Evolutionary conservation across 2,329 filamentous ascomycete genomes (phyloP).

Genomic region (Parastagonospora avenae): DNA sequence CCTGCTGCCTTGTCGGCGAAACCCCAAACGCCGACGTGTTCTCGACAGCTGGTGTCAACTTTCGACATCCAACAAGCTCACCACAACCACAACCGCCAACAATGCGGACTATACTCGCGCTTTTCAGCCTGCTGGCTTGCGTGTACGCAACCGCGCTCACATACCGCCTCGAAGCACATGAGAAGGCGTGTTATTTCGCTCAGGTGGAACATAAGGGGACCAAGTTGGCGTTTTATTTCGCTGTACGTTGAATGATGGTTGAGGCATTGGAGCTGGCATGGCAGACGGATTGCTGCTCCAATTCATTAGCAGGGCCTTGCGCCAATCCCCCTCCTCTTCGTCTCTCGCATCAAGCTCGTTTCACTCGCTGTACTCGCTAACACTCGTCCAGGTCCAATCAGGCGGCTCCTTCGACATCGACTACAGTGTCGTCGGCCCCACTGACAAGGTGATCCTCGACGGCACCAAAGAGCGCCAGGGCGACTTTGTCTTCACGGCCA

Average conservation of each 20-base stretch:
- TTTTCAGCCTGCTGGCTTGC: constrained; percentile 65
- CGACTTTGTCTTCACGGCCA: constrained; percentile 96
- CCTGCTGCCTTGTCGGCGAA: constrained; percentile 20
- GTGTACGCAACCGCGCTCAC: constrained; percentile 89
- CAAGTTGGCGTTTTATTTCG: constrained; percentile 99
- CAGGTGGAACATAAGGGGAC: constrained; percentile 75
- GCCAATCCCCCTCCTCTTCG: too few species aligned
- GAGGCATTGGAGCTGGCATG: too few species aligned
- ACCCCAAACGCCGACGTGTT: constrained; percentile 28
- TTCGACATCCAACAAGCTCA: constrained; percentile 16
- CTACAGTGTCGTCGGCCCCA: constrained; percentile 83
- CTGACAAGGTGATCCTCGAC: constrained; percentile 78
- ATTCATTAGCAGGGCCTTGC: too few species aligned
- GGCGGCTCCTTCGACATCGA: constrained; percentile 98
- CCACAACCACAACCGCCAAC: constrained; percentile 26
- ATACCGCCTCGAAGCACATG: constrained; percentile 87
- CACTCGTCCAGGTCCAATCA: constrained; percentile 78
- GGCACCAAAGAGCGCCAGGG: constrained; percentile 92
- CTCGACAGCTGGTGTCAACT: constrained; percentile 42
- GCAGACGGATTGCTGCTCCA: too few species aligned
- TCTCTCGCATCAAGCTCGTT: too few species aligned
- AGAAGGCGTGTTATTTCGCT: constrained; percentile 95
- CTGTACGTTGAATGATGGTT: constrained; percentile 62
- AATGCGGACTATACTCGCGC: constrained; percentile 42
- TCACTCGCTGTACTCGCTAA: too few species aligned